Evolutionary conservation across 2,329 filamentous ascomycete genomes (phyloP), one percentile per base, ranked within the genome.

Genomic region (Botryotinia narcissicola): DNA sequence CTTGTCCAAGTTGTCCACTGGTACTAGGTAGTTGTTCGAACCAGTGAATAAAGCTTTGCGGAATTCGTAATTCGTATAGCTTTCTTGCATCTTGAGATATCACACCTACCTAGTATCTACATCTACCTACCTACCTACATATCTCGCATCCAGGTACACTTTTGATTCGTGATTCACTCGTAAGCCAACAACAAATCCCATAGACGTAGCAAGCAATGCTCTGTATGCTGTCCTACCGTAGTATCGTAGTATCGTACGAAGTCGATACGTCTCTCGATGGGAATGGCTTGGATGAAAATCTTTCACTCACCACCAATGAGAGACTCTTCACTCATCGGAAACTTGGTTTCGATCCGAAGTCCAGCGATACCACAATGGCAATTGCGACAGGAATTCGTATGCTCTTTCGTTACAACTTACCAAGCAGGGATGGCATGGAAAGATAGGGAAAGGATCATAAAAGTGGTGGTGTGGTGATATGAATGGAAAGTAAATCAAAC

Each of bases 321-420:
- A 63, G 22, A 20, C 5, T 32, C 6, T 40, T 20, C 3, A 9
- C n/a, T 63, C 35, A 32, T 63, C 61, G 61, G 61, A 63, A 63
- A 63, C 40, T 22, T 32, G 18, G 4, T 44, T 32, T 32, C 16
- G 40, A 42, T 44, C 60, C 60, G 60, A 18, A 42, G 25, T n/a
- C n/a, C 40, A 46, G 29, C 40, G n/a, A 32, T 22, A 63, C 61
- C 44, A 44, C 32, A 14, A 60, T 22, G 25, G 51, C 51, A 8
- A 63, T 32, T 32, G 40, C 37, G 61, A 44, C 61, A 44, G 37
- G 40, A 44, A 63, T 63, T 63, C 61, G 61, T 63, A 63, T 63
- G 61, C 61, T 44, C 61, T 63, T 32, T 42, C 61, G 40, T 46
- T 12, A 6, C 35, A 35, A 35, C 35, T 35, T 35, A n/a, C 37